A percentile compares a stretch with the other conserved stretches of the same genome.
These are phyloP conservation scores for Ogataea paraovalis DNA, from an alignment of 805 yeast species.

Conservation along the genomic window DNA sequence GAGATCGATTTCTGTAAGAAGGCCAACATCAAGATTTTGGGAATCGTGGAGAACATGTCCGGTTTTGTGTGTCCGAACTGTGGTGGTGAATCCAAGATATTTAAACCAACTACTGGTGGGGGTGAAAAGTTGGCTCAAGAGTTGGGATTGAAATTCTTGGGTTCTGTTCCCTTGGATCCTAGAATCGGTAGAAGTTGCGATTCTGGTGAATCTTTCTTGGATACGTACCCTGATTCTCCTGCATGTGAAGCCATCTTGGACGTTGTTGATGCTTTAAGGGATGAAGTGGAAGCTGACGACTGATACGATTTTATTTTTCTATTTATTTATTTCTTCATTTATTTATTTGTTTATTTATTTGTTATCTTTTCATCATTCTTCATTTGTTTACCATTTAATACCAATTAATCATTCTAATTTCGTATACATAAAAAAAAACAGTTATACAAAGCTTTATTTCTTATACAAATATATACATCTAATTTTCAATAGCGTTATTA, in stretches of 20 bases:
- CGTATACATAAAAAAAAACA: no score
- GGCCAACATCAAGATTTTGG: slow-evolving; percentile 81
- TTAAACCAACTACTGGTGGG: slow-evolving; percentile 96
- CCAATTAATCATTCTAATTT: no score
- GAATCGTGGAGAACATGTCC: slow-evolving; percentile 95
- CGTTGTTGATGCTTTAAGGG: slow-evolving; percentile 72
- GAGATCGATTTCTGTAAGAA: slow-evolving; percentile 93
- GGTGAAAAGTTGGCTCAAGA: slow-evolving; percentile 83
- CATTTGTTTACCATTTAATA: no score
- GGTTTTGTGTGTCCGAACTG: slow-evolving; percentile 98
- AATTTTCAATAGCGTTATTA: background rate
- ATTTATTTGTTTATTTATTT: background rate
- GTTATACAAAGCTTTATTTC: no score
- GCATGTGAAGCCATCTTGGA: slow-evolving; percentile 82
- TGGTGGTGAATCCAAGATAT: slow-evolving; percentile 83
- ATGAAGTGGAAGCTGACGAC: slow-evolving; percentile 24
- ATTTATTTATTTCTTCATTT: background rate
- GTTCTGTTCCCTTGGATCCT: slow-evolving; percentile 94
- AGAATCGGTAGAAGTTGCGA: slow-evolving; percentile 90
- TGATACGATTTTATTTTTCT: background rate
- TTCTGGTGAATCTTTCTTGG: slow-evolving; percentile 78
- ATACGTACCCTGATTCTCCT: slow-evolving; percentile 84
- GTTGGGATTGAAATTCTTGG: slow-evolving; percentile 71
- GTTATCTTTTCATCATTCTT: background rate
- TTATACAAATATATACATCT: background rate